Evolutionary conservation across 345 rosid species (phyloP), one percentile per base, ranked within the genome.

Genomic region (Gynandropsis gynandra): DNA sequence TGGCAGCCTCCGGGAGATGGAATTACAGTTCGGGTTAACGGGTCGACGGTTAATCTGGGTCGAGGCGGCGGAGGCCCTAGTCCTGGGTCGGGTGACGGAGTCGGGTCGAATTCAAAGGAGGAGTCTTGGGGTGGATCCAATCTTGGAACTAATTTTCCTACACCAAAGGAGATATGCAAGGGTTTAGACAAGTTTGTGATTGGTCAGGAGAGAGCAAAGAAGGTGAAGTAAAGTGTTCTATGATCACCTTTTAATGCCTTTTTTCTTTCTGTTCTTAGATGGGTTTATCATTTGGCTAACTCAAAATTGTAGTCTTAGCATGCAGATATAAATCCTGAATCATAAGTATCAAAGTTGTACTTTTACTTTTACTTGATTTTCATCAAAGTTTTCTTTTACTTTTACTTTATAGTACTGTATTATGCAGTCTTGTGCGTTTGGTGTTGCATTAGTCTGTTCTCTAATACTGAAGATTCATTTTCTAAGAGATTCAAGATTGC

Each of bases 1-100:
- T 88, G 97, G 99, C 94, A 88, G 74, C 95, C 99, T 45, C 97
- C 97, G 0, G 95, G 92, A 1, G 89, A 81, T 52, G 92, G 89
- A 53, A 42, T 83, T 74, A 72, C 84, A 3, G 64, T 78, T 51
- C 74, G 78, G 63, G 72, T 58, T 31, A 69, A 52, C 29, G 86
- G 74, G 4, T 58, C 69, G 0, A 68, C 35, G 10, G 65, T 66
- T 16, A 73, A 67, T 67, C 56, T 63, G 24, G 78, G 70, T 9
- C 76, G 75, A 8, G 76, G 71, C 3, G 75, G 77, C 1, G 69
- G 70, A 0, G 69, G 72, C 0, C 66, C 65, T 33, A 52, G 46
- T 39, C 13, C 71, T 4, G 68, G 60, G 37, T 61, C 71, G 1
- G 69, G 69, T 20, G 68, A 62, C 43, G 81, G 79, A 35, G 54